A percentile compares a stretch with the other conserved stretches of the same genome.
Evolutionary conservation across 768 basidiomycete genomes (phyloP).

Genomic region (Leccinum aurantiacum): DNA sequence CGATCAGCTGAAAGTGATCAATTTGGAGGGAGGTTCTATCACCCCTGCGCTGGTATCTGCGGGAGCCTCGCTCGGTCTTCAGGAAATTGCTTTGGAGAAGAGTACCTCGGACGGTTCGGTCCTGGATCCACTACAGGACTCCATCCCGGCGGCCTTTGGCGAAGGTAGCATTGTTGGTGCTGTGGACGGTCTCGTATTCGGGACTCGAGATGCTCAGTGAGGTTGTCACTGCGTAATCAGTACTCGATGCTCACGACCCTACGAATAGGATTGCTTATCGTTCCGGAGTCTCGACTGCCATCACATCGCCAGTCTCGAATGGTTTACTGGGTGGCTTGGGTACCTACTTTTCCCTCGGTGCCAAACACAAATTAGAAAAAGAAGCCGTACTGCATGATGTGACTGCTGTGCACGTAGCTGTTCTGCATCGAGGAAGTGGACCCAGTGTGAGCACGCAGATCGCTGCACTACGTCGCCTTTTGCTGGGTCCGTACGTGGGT

Average conservation of each 20-base stretch:
- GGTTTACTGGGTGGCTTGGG: conserved; percentile 67
- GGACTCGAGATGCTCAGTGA: conserved; percentile 49
- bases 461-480: conserved; percentile 48
- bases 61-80: conserved; percentile 63
- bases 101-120: conserved; percentile 68
- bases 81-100: conserved; percentile 64
- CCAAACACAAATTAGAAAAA: conserved; percentile 53
- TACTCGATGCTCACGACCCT: conserved; percentile 6
- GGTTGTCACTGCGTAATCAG: conserved; percentile 12
- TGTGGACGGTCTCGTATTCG: conserved; percentile 61
- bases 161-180: conserved; percentile 52
- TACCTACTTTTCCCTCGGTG: conserved; percentile 58
- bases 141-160: conserved; percentile 35
- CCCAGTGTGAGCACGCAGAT: conserved; percentile 66
- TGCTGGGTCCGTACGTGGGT: conserved; percentile 36
- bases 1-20: conserved; percentile 22
- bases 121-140: conserved; percentile 43
- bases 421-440: conserved; percentile 30
- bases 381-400: conserved; percentile 68
- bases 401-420: conserved; percentile 61
- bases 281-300: conserved; percentile 67
- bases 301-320: conserved; percentile 55
- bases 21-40: conserved; percentile 66
- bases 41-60: conserved; percentile 63
- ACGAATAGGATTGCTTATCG: conserved; percentile 64